These are phyloP conservation scores for Coemansia sp. DNA, from an alignment of 192 early-diverging fungal genomes.

Conservation along the genomic window DNA sequence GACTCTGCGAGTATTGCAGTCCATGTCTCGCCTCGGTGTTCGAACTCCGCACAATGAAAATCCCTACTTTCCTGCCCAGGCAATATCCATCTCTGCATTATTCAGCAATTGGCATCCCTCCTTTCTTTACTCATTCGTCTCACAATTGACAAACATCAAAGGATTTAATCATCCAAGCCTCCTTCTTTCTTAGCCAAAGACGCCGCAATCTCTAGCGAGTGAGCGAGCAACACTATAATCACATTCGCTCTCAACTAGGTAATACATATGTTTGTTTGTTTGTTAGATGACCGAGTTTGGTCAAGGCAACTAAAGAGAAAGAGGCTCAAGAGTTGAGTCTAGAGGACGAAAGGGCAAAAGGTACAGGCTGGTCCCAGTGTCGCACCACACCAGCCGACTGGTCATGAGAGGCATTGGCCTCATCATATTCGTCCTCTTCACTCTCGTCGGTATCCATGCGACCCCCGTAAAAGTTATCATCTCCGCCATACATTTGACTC, in stretches of 20 bases:
- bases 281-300: not conserved
- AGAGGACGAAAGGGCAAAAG: not conserved
- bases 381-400: not conserved
- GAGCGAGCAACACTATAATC: not conserved
- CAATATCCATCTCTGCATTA: not conserved
- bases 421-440: not conserved
- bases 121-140: not conserved
- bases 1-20: slow-evolving; percentile 4
- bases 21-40: not conserved
- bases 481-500: not conserved
- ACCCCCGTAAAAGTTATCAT: not conserved
- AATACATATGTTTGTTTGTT: not conserved
- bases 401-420: not conserved
- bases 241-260: not conserved
- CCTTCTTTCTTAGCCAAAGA: not conserved
- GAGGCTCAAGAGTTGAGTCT: not conserved
- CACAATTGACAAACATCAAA: not conserved
- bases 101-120: not conserved
- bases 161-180: not conserved
- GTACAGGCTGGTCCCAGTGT: slow-evolving; percentile 7
- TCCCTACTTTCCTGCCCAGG: slow-evolving; percentile 3
- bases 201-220: not conserved
- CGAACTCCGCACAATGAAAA: not conserved
- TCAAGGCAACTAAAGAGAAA: not conserved
- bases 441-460: not conserved